A percentile compares a stretch with the other conserved stretches of the same genome.
These are phyloP conservation scores for Lathyrus aphaca DNA, from an alignment of 306 rosid species.

Conservation along the genomic window DNA sequence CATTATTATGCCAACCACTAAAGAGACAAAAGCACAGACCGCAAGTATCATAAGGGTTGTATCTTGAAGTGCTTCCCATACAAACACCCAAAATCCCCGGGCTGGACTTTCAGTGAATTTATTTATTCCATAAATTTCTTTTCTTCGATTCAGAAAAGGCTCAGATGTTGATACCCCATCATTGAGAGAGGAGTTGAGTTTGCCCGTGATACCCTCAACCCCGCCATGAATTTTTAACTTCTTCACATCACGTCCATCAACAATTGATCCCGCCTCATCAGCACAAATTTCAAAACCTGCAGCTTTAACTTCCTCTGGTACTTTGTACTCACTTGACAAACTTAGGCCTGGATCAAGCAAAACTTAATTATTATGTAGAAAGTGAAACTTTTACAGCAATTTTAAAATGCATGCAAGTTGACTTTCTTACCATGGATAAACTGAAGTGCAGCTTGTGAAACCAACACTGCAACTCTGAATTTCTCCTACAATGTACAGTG, in stretches of 20 bases:
- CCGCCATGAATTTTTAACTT: conserved; percentile 78
- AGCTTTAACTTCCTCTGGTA: conserved; percentile 79
- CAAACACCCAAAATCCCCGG: conserved; percentile 80
- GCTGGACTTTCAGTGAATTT: conserved; percentile 81
- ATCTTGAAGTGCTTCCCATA: conserved; percentile 99
- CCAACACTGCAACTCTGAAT: conserved; percentile 97
- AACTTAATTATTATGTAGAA: conserved; percentile 30
- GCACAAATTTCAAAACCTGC: conserved; percentile 90
- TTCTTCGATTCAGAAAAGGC: conserved; percentile 63
- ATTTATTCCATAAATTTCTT: conserved; percentile 78
- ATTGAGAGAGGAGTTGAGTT: conserved; percentile 63
- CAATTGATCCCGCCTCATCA: conserved; percentile 78
- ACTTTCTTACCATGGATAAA: conserved; percentile 78
- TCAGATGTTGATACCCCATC: conserved; percentile 75
- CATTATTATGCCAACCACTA: conserved; percentile 77
- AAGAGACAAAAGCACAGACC: conserved; percentile 78
- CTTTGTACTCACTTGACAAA: conserved; percentile 67
- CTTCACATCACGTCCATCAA: conserved; percentile 87
- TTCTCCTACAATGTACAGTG: conserved; percentile 68
- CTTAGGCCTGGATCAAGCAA: conserved; percentile 60
- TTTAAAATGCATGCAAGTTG: conserved; percentile 13
- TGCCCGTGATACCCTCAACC: conserved; percentile 63
- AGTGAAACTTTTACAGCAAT: conserved; percentile 1
- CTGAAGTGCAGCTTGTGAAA: conserved; percentile 99
- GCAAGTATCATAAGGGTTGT: conserved; percentile 94